Evolutionary conservation across 768 basidiomycete species (phyloP).

Genomic region (Pholiota conissans): DNA sequence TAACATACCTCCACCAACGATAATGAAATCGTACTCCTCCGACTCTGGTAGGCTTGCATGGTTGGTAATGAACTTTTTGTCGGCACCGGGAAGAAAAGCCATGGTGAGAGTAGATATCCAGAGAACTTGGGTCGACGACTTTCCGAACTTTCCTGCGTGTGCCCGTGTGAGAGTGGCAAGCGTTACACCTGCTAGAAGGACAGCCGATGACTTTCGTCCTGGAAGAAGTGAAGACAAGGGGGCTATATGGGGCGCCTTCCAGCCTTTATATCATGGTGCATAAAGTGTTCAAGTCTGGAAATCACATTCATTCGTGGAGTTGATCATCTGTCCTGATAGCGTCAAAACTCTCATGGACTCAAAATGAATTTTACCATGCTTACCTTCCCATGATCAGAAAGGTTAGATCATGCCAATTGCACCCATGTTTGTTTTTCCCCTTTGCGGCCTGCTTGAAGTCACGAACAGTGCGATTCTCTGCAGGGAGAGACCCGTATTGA

Average conservation of each 20-base stretch:
- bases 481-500: no score
- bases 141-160: constrained; percentile 7
- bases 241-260: neutral
- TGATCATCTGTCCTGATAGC: neutral
- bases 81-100: constrained; percentile 20
- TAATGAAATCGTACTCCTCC: constrained; percentile 47
- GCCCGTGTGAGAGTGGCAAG: constrained; percentile 10
- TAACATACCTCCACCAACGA: constrained; percentile 54
- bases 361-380: neutral
- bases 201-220: constrained; percentile 2
- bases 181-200: constrained; percentile 12
- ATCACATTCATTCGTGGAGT: neutral
- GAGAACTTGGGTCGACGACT: constrained; percentile 12
- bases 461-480: no score
- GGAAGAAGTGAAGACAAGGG: neutral
- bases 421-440: neutral
- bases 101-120: constrained; percentile 20
- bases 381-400: neutral
- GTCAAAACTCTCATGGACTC: neutral
- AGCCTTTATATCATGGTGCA: neutral
- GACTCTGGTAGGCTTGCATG: constrained; percentile 23
- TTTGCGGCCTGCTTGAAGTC: no score
- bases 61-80: constrained; percentile 23
- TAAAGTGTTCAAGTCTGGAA: neutral
- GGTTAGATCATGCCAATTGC: neutral